Evolutionary conservation across 306 rosid genomes (phyloP).

Genomic region (Prunus armeniaca): DNA sequence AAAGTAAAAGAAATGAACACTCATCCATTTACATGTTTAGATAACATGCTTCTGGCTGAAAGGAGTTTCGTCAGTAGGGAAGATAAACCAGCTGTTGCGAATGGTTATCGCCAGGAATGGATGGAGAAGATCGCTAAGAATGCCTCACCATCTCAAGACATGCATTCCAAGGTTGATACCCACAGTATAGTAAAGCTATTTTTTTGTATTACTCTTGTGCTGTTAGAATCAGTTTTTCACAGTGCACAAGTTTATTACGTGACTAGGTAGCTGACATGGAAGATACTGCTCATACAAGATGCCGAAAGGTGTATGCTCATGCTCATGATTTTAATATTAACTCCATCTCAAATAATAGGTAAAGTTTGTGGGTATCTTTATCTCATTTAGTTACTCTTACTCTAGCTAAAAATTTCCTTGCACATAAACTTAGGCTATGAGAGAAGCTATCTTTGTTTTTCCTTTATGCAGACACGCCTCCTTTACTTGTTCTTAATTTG

Average conservation of each 20-base stretch:
- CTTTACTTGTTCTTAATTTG: neutral
- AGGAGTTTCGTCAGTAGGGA: constrained; percentile 46
- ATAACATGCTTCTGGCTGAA: constrained; percentile 57
- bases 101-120: constrained; percentile 43
- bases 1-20: constrained; percentile 41
- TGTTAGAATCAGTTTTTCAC: neutral
- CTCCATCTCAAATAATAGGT: constrained; percentile 80
- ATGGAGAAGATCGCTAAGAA: constrained; percentile 29
- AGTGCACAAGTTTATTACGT: constrained; percentile 10
- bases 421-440: neutral
- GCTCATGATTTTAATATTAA: constrained; percentile 70
- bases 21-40: constrained; percentile 37
- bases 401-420: constrained; percentile 1
- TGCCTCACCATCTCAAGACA: constrained; percentile 25
- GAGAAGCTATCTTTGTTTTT: neutral
- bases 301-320: constrained; percentile 60
- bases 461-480: neutral
- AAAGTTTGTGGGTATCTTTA: constrained; percentile 15
- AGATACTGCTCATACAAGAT: constrained; percentile 40
- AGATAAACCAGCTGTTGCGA: constrained; percentile 28
- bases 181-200: constrained; percentile 2
- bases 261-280: constrained; percentile 46
- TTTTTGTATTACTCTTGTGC: neutral
- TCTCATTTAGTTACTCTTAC: neutral
- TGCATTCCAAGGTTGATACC: constrained; percentile 38